phyloP scores from a whole-genome alignment of 805 yeast species.

The Pichia californica region DNA sequence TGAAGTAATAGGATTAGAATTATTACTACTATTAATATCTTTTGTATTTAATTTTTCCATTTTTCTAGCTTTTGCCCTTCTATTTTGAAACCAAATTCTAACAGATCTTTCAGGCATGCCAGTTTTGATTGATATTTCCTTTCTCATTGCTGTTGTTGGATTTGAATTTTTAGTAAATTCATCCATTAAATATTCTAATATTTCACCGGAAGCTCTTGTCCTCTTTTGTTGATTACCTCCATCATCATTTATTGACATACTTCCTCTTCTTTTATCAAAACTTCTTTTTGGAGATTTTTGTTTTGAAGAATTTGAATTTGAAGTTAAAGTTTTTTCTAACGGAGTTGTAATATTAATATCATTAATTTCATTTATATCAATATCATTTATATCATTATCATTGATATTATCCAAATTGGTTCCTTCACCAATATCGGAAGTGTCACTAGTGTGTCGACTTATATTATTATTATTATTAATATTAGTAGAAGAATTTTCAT shows the following conservation, averaged over 20 bases:
- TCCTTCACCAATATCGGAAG: slow-evolving; percentile 1
- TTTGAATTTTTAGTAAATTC: slow-evolving; percentile 71
- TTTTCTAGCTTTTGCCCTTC: slow-evolving; percentile 73
- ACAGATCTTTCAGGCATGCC: slow-evolving; percentile 86
- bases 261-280: slow-evolving; percentile 6
- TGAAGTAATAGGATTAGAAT: background rate
- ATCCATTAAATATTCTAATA: slow-evolving; percentile 54
- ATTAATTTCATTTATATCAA: background rate
- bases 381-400: background rate
- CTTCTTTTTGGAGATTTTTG: slow-evolving; percentile 12
- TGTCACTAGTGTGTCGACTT: background rate
- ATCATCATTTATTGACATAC: slow-evolving; percentile 8
- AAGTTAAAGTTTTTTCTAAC: background rate
- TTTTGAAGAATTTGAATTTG: slow-evolving; percentile 1
- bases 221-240: slow-evolving; percentile 21
- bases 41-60: slow-evolving; percentile 40
- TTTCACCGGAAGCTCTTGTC: slow-evolving; percentile 53
- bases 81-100: slow-evolving; percentile 88
- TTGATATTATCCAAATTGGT: background rate
- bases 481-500: background rate
- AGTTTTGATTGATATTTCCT: slow-evolving; percentile 61
- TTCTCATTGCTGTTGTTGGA: slow-evolving; percentile 68
- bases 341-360: background rate
- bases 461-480: background rate
- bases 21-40: slow-evolving; percentile 8